Base-by-base conservation (phyloP, 805 yeast species). In the Maudiozyma barnettii region DNA sequence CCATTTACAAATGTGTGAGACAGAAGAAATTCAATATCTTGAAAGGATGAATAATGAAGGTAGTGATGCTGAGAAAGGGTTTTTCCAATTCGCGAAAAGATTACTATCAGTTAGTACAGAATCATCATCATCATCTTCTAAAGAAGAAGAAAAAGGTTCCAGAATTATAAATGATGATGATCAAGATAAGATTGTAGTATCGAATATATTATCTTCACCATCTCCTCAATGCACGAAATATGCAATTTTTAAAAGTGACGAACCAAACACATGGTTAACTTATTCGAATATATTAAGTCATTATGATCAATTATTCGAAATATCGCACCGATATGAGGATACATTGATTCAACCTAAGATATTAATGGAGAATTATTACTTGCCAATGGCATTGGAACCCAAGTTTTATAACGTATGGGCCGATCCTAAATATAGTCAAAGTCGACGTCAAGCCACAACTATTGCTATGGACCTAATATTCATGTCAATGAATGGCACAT, bases 331-430 rank as follows among this genome's bases (percentile, higher is more conserved):
- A 14, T 76, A 67, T 58, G 54, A 54, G 16, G 54, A 64, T 5
- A 68, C 77, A 1, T 58, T 81, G 20, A 53, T 67, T 1, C 63
- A 68, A 46, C 83, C 84, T 2, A 33, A 33, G n/a, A n/a, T 33
- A 33, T 23, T 48, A 0, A 65, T 75, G 54, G 51, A 62, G 46
- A 19, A 46, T 3, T 45, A 52, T 5, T 51, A 66, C 21, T 39
- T 45, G 14, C 59, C 64, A 3, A 51, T 67, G 10, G 72, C 69
- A 51, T 49, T 71, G 2, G 60, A 60, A 4, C 46, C 49, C 8
- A 42, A 41, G 0, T 72, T 64, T 55, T 74, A 62, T 60, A 49
- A 49, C 48, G 51, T 39, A 1, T 71, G 68, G 65, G 50, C 58
- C 1, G 51, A 54, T 23, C 45, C 55, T 1, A 38, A 31, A 14